phyloP scores from a whole-genome alignment of 2,329 filamentous ascomycete genomes.

The Byssoonygena ceratinophila region DNA sequence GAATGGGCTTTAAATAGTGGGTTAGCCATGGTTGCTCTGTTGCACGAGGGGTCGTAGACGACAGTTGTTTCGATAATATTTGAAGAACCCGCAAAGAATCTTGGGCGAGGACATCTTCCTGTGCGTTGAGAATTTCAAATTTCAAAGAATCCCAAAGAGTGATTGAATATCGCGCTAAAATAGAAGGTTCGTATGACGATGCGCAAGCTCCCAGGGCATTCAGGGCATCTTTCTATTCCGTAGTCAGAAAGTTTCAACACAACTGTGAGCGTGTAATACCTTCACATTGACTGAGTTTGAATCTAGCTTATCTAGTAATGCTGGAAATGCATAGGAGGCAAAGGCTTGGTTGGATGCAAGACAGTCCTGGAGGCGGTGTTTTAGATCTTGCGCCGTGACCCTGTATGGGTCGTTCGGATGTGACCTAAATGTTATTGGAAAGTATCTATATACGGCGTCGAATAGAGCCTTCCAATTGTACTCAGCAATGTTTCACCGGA shows the following conservation, averaged over 20 bases:
- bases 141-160: constrained; percentile 59
- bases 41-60: constrained; percentile 31
- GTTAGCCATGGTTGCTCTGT: constrained; percentile 35
- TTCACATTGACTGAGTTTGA: constrained; percentile 60
- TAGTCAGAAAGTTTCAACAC: background rate
- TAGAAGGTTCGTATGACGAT: constrained; percentile 47
- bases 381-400: constrained; percentile 58
- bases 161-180: constrained; percentile 52
- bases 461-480: constrained; percentile 40
- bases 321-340: constrained; percentile 57
- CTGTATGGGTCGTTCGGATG: constrained; percentile 60
- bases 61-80: constrained; percentile 47
- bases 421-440: constrained; percentile 59
- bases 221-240: constrained; percentile 50
- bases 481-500: background rate
- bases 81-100: constrained; percentile 48
- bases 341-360: constrained; percentile 53
- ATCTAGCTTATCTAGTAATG: constrained; percentile 57
- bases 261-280: constrained; percentile 27
- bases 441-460: constrained; percentile 61
- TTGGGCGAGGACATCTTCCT: constrained; percentile 55
- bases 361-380: constrained; percentile 53
- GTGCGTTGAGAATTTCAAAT: constrained; percentile 57
- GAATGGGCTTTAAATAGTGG: constrained; percentile 50
- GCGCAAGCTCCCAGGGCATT: constrained; percentile 53